phyloP scores from a whole-genome alignment of 306 rosid species.

The Cucurbita ficifolia region DNA sequence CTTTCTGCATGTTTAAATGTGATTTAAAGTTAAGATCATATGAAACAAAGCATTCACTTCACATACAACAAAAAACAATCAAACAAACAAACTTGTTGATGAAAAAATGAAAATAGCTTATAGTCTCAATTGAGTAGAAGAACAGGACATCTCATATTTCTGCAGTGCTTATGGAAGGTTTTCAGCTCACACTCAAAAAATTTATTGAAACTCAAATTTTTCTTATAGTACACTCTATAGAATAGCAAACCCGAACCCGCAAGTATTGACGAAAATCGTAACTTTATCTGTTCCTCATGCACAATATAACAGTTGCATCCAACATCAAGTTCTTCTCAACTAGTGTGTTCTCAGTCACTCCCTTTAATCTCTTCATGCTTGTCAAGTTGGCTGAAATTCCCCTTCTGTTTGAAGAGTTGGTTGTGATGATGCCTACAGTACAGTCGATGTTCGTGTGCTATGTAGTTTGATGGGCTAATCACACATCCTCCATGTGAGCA shows the following conservation, averaged over 20 bases:
- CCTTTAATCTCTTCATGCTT: constrained; percentile 29
- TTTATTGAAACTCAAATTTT: neutral
- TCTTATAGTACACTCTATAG: neutral
- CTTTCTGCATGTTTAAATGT: neutral
- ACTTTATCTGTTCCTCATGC: neutral
- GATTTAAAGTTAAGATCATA: neutral
- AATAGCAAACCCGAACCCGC: neutral
- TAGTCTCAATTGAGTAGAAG: neutral
- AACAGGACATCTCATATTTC: neutral
- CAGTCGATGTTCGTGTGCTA: constrained; percentile 73
- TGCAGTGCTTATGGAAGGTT: neutral
- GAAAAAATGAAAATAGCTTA: neutral
- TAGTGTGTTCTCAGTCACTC: constrained; percentile 25
- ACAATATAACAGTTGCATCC: neutral
- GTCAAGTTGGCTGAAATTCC: constrained; percentile 75
- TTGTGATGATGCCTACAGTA: constrained; percentile 86
- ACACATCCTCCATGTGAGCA: constrained; percentile 84
- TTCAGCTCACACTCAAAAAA: neutral
- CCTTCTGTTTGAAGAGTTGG: constrained; percentile 86
- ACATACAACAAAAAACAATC: neutral
- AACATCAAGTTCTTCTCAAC: constrained; percentile 6
- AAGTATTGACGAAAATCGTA: neutral
- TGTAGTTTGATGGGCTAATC: constrained; percentile 82
- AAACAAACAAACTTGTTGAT: neutral
- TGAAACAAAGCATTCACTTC: neutral